These are phyloP conservation scores for Quercus ilex DNA, from an alignment of 306 rosid species.

Conservation along the genomic window DNA sequence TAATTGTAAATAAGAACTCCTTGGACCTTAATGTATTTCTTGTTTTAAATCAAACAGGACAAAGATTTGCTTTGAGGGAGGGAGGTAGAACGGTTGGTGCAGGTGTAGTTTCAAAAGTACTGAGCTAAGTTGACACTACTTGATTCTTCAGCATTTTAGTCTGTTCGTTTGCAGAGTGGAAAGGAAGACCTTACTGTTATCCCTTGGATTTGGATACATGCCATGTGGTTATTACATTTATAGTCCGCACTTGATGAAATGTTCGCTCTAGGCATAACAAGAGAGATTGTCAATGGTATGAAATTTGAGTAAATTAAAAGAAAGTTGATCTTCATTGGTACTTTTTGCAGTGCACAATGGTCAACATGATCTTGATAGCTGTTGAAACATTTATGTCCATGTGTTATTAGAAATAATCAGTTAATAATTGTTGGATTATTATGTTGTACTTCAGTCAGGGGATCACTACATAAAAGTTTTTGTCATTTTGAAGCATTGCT, in stretches of 20 bases:
- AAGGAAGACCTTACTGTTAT: constrained; percentile 19
- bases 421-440: constrained; percentile 25
- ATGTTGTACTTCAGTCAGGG: constrained; percentile 1
- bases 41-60: constrained; percentile 56
- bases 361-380: constrained; percentile 24
- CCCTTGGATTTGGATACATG: constrained; percentile 25
- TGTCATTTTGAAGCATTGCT: neutral
- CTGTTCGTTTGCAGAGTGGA: constrained; percentile 25
- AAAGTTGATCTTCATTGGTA: constrained; percentile 30
- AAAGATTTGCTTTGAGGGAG: constrained; percentile 98
- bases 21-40: constrained; percentile 4
- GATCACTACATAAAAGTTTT: neutral
- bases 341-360: constrained; percentile 43
- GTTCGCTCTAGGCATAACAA: constrained; percentile 12
- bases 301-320: constrained; percentile 30
- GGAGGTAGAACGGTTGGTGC: constrained; percentile 99
- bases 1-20: neutral
- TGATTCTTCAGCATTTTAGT: constrained; percentile 23
- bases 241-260: constrained; percentile 15
- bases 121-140: constrained; percentile 35
- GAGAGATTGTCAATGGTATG: constrained; percentile 24
- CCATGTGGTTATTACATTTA: constrained; percentile 32
- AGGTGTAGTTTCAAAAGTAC: constrained; percentile 93
- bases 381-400: constrained; percentile 13
- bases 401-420: constrained; percentile 42